phyloP scores from a whole-genome alignment of 352 stramenopile genomes.

The Plasmopara viticola region DNA sequence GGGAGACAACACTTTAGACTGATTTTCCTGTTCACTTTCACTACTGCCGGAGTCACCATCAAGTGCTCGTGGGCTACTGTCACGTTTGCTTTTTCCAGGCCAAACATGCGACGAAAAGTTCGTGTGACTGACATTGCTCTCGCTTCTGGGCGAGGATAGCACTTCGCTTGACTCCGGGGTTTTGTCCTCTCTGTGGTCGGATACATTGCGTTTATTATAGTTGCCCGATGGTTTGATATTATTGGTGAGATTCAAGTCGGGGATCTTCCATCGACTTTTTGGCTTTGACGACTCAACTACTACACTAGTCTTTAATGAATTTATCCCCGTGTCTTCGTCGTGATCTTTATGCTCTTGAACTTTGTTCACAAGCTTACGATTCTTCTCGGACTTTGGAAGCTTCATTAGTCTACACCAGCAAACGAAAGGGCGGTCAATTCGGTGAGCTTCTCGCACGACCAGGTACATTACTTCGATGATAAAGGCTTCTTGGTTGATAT shows the following conservation, averaged over 20 bases:
- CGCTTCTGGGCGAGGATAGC: slow-evolving; percentile 4
- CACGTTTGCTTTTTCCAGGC: slow-evolving; percentile 4
- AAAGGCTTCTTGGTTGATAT: slow-evolving; percentile 8
- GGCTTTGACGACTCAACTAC: slow-evolving; percentile 13
- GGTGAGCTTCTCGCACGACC: background rate
- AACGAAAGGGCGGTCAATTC: background rate
- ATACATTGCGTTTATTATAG: slow-evolving; percentile 15
- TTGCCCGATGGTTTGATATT: slow-evolving; percentile 15
- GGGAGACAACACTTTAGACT: slow-evolving; percentile 22
- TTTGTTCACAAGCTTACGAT: slow-evolving; percentile 14
- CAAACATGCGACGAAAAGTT: slow-evolving; percentile 5
- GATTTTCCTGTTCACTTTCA: slow-evolving; percentile 25
- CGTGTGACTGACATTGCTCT: slow-evolving; percentile 7
- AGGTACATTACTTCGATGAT: slow-evolving; percentile 1
- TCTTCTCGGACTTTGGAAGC: slow-evolving; percentile 22
- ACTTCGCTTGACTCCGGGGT: slow-evolving; percentile 1
- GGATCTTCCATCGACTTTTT: slow-evolving; percentile 27
- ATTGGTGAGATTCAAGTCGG: slow-evolving; percentile 14
- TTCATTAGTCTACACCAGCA: slow-evolving; percentile 21
- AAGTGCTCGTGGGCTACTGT: slow-evolving; percentile 7
- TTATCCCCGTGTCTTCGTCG: slow-evolving; percentile 9
- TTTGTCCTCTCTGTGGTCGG: slow-evolving; percentile 11
- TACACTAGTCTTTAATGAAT: slow-evolving; percentile 9
- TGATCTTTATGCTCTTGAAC: slow-evolving; percentile 11
- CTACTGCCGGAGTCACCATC: slow-evolving; percentile 8